Base-by-base conservation (phyloP, 2,329 filamentous ascomycete genomes). In the Leptographium radiaticola region DNA sequence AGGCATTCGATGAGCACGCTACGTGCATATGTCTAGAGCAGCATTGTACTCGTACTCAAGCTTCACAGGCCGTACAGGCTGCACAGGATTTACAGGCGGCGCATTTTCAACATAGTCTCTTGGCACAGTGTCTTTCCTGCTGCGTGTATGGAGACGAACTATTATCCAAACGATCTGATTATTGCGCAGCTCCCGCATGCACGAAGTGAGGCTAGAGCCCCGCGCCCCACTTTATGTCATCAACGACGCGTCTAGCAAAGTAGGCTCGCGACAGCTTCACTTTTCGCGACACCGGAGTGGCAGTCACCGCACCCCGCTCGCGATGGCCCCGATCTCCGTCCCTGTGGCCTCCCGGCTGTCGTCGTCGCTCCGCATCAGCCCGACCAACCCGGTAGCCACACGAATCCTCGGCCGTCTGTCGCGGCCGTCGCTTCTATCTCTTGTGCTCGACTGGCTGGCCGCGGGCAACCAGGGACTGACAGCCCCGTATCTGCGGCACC, bases 381-480 rank as follows among this genome's bases (percentile, higher is more conserved):
- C 84, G 10, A 72, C 77, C 55, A 85, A 84, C 63, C 71, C 78
- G 47, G 73, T 81, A 34, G 77, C 89, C 49, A 66, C 77, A 59
- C 88, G 86, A 66, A 74, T 78, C 43, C 74, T 95, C 49, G 76
- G 73, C 56, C 83, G 83, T 53, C 75, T 94, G 18, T 85, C 87
- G 2, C 82, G 88, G 51, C 71, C 82, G 48, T 81, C 86, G 0
- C 76, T 95, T 25, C 70, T 93, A 31, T 79, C 81, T 0, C 75
- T 95, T 10, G 85, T 79, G 0, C 75, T 89, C 25, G 77, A 85
- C 69, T 95, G 89, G 89, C 80, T 94, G 4, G 79, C 84, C 55
- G 79, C 84, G 49, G 72, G 75, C 58, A 83, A 86, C 58, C 71
- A 81, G 43, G 67, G 75, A 6, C 71, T 77, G 18, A 83, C 79